A percentile compares a stretch with the other conserved stretches of the same genome.
Conservation (phyloP, 139 green algal genomes). For the Trebouxia sp. region DNA sequence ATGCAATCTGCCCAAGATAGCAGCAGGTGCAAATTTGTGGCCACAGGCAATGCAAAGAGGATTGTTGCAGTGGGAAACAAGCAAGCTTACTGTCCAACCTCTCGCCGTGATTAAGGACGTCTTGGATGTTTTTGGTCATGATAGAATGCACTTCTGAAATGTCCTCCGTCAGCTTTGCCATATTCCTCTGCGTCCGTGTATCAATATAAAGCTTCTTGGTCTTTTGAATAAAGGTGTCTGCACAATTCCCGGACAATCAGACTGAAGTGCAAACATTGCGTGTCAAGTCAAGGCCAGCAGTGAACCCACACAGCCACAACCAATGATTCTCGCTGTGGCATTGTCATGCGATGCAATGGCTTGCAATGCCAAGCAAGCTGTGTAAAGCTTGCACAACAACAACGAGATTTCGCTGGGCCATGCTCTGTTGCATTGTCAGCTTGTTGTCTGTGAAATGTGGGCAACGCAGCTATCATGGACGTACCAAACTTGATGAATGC, state of each 20-base stretch:
- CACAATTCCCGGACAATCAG: no score
- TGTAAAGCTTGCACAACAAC: no score
- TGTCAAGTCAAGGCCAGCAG: not conserved
- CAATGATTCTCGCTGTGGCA: not conserved
- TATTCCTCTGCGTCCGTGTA: slow-evolving; percentile 95
- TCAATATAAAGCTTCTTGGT: slow-evolving; percentile 98
- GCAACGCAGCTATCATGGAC: not conserved
- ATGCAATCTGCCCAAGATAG: no score
- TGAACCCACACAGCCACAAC: not conserved
- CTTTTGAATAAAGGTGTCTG: slow-evolving; percentile 99
- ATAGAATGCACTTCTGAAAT: slow-evolving; percentile 92
- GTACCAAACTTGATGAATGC: slow-evolving; percentile 99
- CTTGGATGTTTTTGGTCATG: slow-evolving; percentile 99
- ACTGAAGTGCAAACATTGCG: no score
- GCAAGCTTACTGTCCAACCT: slow-evolving; percentile 85
- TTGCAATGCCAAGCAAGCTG: no score
- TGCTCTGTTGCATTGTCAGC: no score
- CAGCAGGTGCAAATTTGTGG: no score
- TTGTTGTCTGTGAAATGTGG: not conserved
- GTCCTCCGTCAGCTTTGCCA: slow-evolving; percentile 90
- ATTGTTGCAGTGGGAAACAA: not conserved
- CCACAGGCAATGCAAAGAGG: not conserved
- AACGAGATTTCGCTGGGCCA: no score
- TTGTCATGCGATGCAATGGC: no score
- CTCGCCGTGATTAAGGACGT: slow-evolving; percentile 96